Evolutionary conservation across 768 basidiomycete genomes (phyloP).

Genomic region (Hysterangium stoloniferum): DNA sequence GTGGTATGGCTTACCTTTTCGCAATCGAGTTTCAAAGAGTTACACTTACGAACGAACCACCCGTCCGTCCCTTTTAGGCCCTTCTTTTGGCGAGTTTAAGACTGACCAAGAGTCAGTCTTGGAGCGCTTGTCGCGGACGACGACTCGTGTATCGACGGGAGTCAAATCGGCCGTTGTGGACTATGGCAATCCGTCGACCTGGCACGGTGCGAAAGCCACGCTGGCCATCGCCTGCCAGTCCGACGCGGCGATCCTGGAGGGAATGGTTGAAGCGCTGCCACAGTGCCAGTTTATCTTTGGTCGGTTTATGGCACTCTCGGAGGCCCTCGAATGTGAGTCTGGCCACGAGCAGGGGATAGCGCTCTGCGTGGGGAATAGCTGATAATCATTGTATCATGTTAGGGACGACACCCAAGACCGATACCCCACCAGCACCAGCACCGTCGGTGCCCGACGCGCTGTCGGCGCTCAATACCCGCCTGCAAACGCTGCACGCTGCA

Average conservation of each 20-base stretch:
- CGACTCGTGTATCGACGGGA: conserved; percentile 26
- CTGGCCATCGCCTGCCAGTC: conserved; percentile 65
- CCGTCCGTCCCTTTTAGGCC: conserved; percentile 28
- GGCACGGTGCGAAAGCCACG: conserved; percentile 81
- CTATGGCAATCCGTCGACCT: conserved; percentile 72
- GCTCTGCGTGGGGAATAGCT: no score
- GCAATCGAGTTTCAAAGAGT: not conserved
- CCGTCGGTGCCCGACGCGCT: conserved; percentile 25
- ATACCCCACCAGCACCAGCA: not conserved
- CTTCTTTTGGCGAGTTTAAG: conserved; percentile 81
- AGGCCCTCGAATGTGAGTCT: conserved; percentile 64
- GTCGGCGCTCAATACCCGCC: conserved; percentile 47
- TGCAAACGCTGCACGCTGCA: conserved; percentile 52
- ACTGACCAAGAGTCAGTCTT: conserved; percentile 83
- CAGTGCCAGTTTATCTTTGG: conserved; percentile 80
- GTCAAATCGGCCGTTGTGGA: conserved; percentile 69
- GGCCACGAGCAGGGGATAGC: not conserved
- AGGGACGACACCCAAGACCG: not conserved
- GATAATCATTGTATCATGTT: no score
- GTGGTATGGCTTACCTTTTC: conserved; percentile 36
- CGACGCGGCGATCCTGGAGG: conserved; percentile 76
- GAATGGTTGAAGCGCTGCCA: conserved; percentile 47
- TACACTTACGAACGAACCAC: not conserved
- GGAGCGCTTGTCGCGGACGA: conserved; percentile 61
- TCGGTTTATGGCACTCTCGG: conserved; percentile 75